phyloP scores from a whole-genome alignment of 805 yeast genomes.

The Metschnikowia orientalis region DNA sequence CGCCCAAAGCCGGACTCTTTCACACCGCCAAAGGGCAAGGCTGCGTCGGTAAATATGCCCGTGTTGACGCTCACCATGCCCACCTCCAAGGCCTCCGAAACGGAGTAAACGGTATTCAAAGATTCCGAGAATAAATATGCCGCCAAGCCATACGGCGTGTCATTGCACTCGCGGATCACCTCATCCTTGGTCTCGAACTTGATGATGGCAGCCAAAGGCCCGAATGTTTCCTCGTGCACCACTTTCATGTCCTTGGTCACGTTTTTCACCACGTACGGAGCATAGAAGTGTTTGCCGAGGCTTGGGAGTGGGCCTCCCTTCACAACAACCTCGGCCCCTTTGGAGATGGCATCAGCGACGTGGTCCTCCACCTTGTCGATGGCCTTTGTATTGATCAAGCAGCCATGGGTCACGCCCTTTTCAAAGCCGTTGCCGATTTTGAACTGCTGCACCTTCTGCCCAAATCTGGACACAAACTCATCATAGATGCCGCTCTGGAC shows the following conservation, averaged over 20 bases:
- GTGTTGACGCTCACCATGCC: conserved; percentile 66
- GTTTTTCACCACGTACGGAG: conserved; percentile 51
- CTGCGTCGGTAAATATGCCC: conserved; percentile 51
- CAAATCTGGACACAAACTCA: conserved; percentile 48
- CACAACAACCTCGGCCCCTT: conserved; percentile 50
- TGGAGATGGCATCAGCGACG: conserved; percentile 47
- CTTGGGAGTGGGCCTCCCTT: conserved; percentile 51
- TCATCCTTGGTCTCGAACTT: conserved; percentile 52
- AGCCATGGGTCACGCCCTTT: conserved; percentile 49
- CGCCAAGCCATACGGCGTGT: conserved; percentile 54
- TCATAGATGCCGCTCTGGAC: conserved; percentile 65
- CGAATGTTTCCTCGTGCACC: conserved; percentile 57
- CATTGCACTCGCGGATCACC: conserved; percentile 52
- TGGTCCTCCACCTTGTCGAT: conserved; percentile 53
- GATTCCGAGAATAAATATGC: conserved; percentile 54
- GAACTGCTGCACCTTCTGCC: conserved; percentile 37
- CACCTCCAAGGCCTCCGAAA: conserved; percentile 54
- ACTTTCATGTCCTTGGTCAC: conserved; percentile 50
- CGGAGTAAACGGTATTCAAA: conserved; percentile 46
- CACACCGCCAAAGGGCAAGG: conserved; percentile 59
- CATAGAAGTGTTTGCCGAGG: conserved; percentile 48
- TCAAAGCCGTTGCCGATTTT: conserved; percentile 57
- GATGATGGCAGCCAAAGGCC: conserved; percentile 57
- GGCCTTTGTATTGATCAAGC: conserved; percentile 49
- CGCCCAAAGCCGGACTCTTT: conserved; percentile 68